A percentile compares a stretch with the other conserved stretches of the same genome.
phyloP scores from a whole-genome alignment of 495 filamentous ascomycete genomes.

The Bacidia rubella region DNA sequence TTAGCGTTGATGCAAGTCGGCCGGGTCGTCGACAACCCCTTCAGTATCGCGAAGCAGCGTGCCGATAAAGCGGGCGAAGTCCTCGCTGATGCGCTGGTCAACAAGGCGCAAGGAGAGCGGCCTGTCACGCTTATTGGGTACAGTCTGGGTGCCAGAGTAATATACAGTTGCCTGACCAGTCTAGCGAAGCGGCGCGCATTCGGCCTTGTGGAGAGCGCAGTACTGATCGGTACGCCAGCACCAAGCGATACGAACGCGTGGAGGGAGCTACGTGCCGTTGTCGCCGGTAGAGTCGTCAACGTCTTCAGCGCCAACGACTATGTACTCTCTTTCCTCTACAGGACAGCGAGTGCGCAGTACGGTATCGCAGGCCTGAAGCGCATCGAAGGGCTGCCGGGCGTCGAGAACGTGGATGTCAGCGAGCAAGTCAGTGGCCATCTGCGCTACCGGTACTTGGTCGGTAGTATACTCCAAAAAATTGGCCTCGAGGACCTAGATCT shows the following conservation, averaged over 20 bases:
- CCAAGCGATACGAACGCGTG: constrained; percentile 54
- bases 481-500: constrained; percentile 52
- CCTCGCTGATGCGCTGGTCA: constrained; percentile 78
- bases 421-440: constrained; percentile 60
- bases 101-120: constrained; percentile 76
- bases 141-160: constrained; percentile 77
- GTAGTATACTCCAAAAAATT: constrained; percentile 51
- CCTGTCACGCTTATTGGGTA: constrained; percentile 82
- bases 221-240: constrained; percentile 70
- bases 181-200: constrained; percentile 69
- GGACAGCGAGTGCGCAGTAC: constrained; percentile 59
- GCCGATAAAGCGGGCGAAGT: constrained; percentile 78
- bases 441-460: constrained; percentile 55
- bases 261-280: constrained; percentile 55
- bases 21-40: constrained; percentile 78
- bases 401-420: constrained; percentile 67
- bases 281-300: constrained; percentile 61
- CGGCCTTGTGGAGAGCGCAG: constrained; percentile 72
- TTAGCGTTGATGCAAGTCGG: constrained; percentile 63
- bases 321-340: constrained; percentile 64
- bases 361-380: constrained; percentile 64
- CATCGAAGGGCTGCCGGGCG: constrained; percentile 48
- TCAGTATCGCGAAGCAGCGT: constrained; percentile 65
- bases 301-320: constrained; percentile 68
- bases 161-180: constrained; percentile 65